These are phyloP conservation scores for Synura sp. DNA, from an alignment of 352 stramenopile species.

Conservation along the genomic window DNA sequence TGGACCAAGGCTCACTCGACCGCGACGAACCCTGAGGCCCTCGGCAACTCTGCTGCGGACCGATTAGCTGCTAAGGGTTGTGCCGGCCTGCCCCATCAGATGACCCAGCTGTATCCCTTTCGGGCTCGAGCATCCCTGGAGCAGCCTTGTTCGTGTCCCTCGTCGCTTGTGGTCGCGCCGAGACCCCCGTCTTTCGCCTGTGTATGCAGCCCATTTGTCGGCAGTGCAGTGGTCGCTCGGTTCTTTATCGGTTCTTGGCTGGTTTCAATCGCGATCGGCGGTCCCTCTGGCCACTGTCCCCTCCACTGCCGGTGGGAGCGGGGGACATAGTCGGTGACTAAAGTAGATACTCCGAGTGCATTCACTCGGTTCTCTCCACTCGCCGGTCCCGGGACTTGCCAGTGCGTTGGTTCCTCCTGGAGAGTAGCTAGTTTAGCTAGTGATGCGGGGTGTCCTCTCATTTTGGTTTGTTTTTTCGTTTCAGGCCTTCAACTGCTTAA, in stretches of 20 bases:
- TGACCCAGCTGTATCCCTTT: background rate
- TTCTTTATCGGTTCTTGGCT: slow-evolving; percentile 17
- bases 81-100: background rate
- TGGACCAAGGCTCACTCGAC: slow-evolving; percentile 22
- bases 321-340: slow-evolving; percentile 24
- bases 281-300: no score
- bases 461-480: slow-evolving; percentile 9
- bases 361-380: slow-evolving; percentile 27
- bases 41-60: slow-evolving; percentile 18
- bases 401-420: slow-evolving; percentile 12
- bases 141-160: background rate
- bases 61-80: background rate
- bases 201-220: background rate
- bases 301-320: no score
- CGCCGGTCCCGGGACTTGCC: slow-evolving; percentile 15
- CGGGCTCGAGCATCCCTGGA: background rate
- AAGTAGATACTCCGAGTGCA: slow-evolving; percentile 12
- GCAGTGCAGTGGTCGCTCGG: background rate
- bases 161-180: background rate
- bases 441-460: no score
- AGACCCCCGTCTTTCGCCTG: slow-evolving; percentile 3
- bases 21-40: background rate
- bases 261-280: slow-evolving; percentile 20
- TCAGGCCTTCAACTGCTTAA: no score
- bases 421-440: no score